Evolutionary conservation across 352 stramenopile genomes (phyloP).

Genomic region (Thraustochytrium sp.): DNA sequence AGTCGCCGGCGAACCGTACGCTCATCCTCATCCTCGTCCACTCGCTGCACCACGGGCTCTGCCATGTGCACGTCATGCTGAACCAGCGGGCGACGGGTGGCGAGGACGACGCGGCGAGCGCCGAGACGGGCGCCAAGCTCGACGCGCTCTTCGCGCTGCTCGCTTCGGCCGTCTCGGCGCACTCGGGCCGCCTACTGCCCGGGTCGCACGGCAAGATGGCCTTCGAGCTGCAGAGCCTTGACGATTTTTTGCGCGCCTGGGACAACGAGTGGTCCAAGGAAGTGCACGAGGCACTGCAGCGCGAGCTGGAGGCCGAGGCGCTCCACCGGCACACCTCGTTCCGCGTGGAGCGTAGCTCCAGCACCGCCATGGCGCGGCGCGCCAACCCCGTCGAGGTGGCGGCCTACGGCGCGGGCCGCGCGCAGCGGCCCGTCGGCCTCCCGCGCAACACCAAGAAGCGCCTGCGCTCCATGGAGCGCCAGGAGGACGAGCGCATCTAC

Average conservation of each 20-base stretch:
- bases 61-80: neutral
- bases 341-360: neutral
- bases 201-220: neutral
- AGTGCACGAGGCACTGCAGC: neutral
- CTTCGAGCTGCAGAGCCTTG: neutral
- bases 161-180: neutral
- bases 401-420: neutral
- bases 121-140: neutral
- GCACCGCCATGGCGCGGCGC: conserved; percentile 25
- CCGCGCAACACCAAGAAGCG: neutral
- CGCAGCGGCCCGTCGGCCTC: neutral
- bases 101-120: neutral
- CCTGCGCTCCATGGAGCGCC: neutral
- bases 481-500: conserved; percentile 21
- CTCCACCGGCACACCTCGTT: conserved; percentile 3
- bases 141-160: neutral
- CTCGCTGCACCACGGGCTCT: conserved; percentile 24
- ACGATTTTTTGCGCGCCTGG: neutral
- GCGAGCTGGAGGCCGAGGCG: conserved; percentile 24
- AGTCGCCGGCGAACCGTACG: neutral
- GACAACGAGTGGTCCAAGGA: neutral
- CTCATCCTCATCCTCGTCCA: neutral
- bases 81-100: neutral
- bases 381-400: conserved; percentile 31
- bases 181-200: neutral